A percentile compares a stretch with the other conserved stretches of the same genome.
phyloP scores from a whole-genome alignment of 306 rosid species.

The Oemleria cerasiformis region DNA sequence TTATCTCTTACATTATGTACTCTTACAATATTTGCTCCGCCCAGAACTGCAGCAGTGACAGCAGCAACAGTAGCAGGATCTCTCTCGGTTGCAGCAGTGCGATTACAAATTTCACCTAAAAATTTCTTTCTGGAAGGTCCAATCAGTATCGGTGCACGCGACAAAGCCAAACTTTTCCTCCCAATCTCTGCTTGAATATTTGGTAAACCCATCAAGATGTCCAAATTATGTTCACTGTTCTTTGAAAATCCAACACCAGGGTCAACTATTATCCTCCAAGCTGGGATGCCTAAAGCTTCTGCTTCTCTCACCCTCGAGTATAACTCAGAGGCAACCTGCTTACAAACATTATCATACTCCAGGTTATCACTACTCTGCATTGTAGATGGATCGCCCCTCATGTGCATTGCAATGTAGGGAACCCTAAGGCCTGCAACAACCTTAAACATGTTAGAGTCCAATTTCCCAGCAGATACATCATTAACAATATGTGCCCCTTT shows the following conservation, averaged over 20 bases:
- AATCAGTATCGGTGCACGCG: slow-evolving; percentile 72
- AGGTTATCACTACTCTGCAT: slow-evolving; percentile 74
- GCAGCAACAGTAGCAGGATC: slow-evolving; percentile 86
- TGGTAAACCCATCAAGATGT: slow-evolving; percentile 52
- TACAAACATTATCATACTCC: slow-evolving; percentile 64
- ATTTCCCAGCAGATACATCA: slow-evolving; percentile 67
- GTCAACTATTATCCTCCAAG: slow-evolving; percentile 83
- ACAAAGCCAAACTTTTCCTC: slow-evolving; percentile 55
- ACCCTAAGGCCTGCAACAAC: slow-evolving; percentile 79
- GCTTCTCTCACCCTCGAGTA: slow-evolving; percentile 55
- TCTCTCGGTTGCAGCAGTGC: slow-evolving; percentile 49
- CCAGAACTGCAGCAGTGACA: slow-evolving; percentile 54
- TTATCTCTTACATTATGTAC: slow-evolving; percentile 84
- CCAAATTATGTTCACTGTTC: slow-evolving; percentile 67
- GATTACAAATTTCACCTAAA: slow-evolving; percentile 65
- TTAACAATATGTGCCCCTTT: slow-evolving; percentile 85
- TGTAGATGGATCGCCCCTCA: slow-evolving; percentile 85
- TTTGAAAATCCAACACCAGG: slow-evolving; percentile 92
- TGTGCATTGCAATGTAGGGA: slow-evolving; percentile 91
- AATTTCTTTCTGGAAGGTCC: slow-evolving; percentile 90
- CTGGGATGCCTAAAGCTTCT: slow-evolving; percentile 76
- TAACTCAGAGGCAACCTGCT: slow-evolving; percentile 68
- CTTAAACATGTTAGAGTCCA: slow-evolving; percentile 67
- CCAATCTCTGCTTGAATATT: slow-evolving; percentile 61
- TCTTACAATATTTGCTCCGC: slow-evolving; percentile 83